A percentile compares a stretch with the other conserved stretches of the same genome.
Conservation (phyloP, 257 asterid genomes). For the Agastache rugosa region DNA sequence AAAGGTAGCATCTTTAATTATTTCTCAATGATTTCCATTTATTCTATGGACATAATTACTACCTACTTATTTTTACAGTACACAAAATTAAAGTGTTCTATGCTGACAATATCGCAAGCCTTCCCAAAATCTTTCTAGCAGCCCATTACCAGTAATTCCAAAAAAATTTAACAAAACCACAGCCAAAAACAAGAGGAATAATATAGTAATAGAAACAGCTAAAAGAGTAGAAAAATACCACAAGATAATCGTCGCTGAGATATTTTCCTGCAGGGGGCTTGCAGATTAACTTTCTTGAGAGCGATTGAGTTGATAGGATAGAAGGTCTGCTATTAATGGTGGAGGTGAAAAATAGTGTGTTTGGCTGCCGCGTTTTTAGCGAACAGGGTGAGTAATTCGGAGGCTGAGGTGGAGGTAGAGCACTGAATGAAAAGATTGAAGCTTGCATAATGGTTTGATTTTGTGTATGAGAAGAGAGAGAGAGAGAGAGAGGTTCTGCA, state of each 20-base stretch:
- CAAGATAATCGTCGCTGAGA: conserved; percentile 90
- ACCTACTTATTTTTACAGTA: too few relatives aligned
- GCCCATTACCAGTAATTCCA: background rate
- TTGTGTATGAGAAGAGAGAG: background rate
- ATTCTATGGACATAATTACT: background rate
- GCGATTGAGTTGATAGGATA: conserved; percentile 47
- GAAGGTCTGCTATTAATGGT: conserved; percentile 39
- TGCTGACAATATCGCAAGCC: conserved; percentile 6
- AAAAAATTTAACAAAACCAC: conserved; percentile 15
- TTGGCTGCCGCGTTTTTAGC: conserved; percentile 44
- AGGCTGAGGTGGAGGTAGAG: conserved; percentile 46
- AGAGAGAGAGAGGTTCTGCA: conserved; percentile 25
- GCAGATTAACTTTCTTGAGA: conserved; percentile 63
- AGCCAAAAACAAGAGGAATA: conserved; percentile 8
- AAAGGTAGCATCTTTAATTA: background rate
- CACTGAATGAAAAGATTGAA: conserved; percentile 46
- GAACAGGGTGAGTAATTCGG: conserved; percentile 35
- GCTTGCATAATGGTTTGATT: conserved; percentile 48
- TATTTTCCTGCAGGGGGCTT: conserved; percentile 71
- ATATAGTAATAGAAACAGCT: conserved; percentile 12
- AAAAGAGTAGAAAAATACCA: conserved; percentile 55
- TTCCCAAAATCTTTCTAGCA: conserved; percentile 20
- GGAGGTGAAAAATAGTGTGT: conserved; percentile 48
- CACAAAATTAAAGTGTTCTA: background rate
- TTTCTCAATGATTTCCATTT: background rate